A percentile compares a stretch with the other conserved stretches of the same genome.
These are phyloP conservation scores for Salix brachista DNA, from an alignment of 345 rosid genomes.

Conservation along the genomic window DNA sequence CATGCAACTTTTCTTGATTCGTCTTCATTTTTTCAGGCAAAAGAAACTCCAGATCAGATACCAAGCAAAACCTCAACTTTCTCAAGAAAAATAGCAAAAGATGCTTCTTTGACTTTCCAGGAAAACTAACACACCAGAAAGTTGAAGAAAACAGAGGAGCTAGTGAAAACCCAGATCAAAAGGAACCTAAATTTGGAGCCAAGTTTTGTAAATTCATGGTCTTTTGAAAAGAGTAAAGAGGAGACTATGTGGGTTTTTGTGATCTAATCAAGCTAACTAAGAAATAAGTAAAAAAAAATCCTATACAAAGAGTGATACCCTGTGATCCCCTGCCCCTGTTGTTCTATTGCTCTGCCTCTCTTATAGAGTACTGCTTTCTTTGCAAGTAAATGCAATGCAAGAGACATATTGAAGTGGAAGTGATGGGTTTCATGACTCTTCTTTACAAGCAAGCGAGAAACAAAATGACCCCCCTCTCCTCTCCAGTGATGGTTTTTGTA, in stretches of 20 bases:
- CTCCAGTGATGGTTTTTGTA: neutral
- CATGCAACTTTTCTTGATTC: constrained; percentile 23
- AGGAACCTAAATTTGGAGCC: neutral
- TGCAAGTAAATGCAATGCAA: constrained; percentile 1
- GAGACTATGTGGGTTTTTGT: constrained; percentile 7
- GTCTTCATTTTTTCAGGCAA: constrained; percentile 12
- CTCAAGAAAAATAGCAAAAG: neutral
- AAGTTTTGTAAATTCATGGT: neutral
- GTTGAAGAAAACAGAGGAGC: constrained; percentile 29
- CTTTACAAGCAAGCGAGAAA: neutral
- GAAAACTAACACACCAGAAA: constrained; percentile 15
- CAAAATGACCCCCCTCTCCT: neutral
- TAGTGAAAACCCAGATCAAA: constrained; percentile 16
- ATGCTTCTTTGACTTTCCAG: neutral
- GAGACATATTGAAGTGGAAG: neutral
- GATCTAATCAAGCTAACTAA: neutral
- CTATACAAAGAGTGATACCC: neutral
- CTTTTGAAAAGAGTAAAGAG: constrained; percentile 10
- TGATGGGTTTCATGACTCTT: neutral
- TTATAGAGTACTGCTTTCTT: neutral
- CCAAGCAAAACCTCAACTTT: constrained; percentile 10
- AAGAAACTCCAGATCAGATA: constrained; percentile 16
- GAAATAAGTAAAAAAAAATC: neutral
- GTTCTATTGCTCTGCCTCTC: constrained; percentile 1
- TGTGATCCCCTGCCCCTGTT: constrained; percentile 3